Conservation (phyloP, 1,139 yeast genomes). For the Tardiomyces depauwii region DNA sequence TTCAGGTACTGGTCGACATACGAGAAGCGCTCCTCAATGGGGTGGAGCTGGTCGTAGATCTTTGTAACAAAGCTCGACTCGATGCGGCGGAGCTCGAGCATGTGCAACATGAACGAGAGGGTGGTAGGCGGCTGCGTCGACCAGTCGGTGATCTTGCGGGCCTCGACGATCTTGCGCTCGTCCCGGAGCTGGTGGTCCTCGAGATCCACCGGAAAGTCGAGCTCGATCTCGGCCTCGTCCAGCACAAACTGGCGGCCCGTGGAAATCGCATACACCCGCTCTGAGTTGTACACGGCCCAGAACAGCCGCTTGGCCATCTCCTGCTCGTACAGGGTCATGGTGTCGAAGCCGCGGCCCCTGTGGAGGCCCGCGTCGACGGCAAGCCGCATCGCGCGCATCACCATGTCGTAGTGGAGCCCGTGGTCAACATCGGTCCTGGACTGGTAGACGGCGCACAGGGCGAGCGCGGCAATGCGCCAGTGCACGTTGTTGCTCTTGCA, state of each 20-base stretch:
- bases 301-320: slow-evolving; percentile 38
- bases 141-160: neutral
- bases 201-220: slow-evolving; percentile 33
- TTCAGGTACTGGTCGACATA: slow-evolving; percentile 17
- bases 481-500: slow-evolving; percentile 30
- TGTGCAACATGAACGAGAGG: slow-evolving; percentile 39
- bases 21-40: slow-evolving; percentile 15
- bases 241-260: slow-evolving; percentile 43
- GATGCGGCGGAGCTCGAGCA: slow-evolving; percentile 39
- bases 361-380: slow-evolving; percentile 15
- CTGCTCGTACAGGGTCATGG: slow-evolving; percentile 18
- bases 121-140: slow-evolving; percentile 6
- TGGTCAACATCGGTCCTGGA: slow-evolving; percentile 49
- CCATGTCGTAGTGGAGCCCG: slow-evolving; percentile 38
- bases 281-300: slow-evolving; percentile 48
- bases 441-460: slow-evolving; percentile 39
- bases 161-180: neutral
- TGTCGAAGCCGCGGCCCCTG: slow-evolving; percentile 10
- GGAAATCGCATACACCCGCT: slow-evolving; percentile 44
- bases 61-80: slow-evolving; percentile 46
- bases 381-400: slow-evolving; percentile 37
- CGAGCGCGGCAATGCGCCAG: slow-evolving; percentile 38
- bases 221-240: slow-evolving; percentile 35
- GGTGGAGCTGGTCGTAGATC: slow-evolving; percentile 25
- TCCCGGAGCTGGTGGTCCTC: slow-evolving; percentile 12